Evolutionary conservation across 352 stramenopile species (phyloP).

Genomic region (Phytophthora vignae): DNA sequence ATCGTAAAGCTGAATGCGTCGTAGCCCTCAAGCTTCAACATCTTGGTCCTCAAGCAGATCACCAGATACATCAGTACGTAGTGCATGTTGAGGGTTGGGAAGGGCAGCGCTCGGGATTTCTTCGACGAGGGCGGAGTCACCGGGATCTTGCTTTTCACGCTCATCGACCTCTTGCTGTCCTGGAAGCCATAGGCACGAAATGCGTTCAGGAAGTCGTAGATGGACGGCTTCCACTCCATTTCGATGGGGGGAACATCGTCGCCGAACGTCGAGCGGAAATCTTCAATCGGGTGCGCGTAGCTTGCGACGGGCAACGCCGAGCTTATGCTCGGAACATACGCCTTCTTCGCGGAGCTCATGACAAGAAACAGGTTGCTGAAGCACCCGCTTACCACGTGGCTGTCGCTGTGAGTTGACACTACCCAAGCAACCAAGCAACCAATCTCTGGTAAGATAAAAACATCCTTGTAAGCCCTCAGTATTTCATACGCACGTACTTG

Average conservation of each 20-base stretch:
- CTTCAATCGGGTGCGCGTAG: conserved; percentile 61
- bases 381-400: conserved; percentile 71
- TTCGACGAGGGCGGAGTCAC: conserved; percentile 42
- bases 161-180: conserved; percentile 88
- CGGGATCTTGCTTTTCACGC: conserved; percentile 77
- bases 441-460: conserved; percentile 4
- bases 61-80: conserved; percentile 82
- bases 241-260: conserved; percentile 40
- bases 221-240: conserved; percentile 76
- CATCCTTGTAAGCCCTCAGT: background rate
- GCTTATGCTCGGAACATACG: conserved; percentile 33
- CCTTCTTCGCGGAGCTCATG: conserved; percentile 30
- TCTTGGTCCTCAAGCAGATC: conserved; percentile 71
- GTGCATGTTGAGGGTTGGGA: conserved; percentile 85
- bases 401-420: conserved; percentile 82
- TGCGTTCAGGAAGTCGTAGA: conserved; percentile 81
- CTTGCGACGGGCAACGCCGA: conserved; percentile 57
- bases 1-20: conserved; percentile 88
- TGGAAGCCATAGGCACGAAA: conserved; percentile 85
- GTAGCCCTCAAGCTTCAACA: conserved; percentile 71
- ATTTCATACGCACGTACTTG: conserved; percentile 51
- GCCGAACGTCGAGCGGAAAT: conserved; percentile 53
- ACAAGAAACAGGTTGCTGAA: conserved; percentile 79
- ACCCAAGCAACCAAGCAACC: conserved; percentile 8
- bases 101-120: conserved; percentile 42